These are phyloP conservation scores for Fusarium bulbicola DNA, from an alignment of 2,329 filamentous ascomycete species.

Conservation along the genomic window DNA sequence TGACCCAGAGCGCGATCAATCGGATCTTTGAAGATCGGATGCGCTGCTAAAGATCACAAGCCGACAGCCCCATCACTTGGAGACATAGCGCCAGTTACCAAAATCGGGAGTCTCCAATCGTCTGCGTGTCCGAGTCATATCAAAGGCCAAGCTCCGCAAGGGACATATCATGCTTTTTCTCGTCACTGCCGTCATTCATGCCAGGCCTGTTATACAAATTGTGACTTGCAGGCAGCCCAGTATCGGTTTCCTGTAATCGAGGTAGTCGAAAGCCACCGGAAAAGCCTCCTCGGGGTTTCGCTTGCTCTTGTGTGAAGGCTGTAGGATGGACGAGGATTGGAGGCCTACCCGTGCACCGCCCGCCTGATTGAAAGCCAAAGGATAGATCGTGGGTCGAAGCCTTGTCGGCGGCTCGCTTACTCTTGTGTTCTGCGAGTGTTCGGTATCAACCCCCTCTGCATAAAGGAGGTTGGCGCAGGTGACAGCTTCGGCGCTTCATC, in stretches of 20 bases:
- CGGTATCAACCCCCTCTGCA: accelerated
- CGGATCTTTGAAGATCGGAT: not conserved
- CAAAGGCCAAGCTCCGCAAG: not conserved
- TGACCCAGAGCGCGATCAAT: not conserved
- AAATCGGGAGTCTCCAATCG: not conserved
- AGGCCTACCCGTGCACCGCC: too few relatives aligned
- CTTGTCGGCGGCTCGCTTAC: too few relatives aligned
- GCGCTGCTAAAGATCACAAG: not conserved
- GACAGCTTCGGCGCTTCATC: not conserved
- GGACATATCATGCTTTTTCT: not conserved
- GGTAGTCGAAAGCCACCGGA: conserved; percentile 30
- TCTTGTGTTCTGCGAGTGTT: not conserved
- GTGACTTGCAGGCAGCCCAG: conserved; percentile 15
- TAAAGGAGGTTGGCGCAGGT: accelerated
- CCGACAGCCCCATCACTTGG: not conserved
- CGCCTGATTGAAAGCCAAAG: accelerated
- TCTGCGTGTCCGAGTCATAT: accelerated
- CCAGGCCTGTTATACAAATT: conserved; percentile 34
- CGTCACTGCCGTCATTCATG: not conserved
- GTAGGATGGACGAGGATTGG: accelerated
- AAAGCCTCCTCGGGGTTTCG: conserved; percentile 42
- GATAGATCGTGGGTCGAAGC: not conserved
- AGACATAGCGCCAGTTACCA: accelerated
- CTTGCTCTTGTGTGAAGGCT: conserved; percentile 45
- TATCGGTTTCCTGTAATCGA: conserved; percentile 3